Evolutionary conservation across 2,329 filamentous ascomycete genomes (phyloP).

Genomic region (Lomentospora prolificans): DNA sequence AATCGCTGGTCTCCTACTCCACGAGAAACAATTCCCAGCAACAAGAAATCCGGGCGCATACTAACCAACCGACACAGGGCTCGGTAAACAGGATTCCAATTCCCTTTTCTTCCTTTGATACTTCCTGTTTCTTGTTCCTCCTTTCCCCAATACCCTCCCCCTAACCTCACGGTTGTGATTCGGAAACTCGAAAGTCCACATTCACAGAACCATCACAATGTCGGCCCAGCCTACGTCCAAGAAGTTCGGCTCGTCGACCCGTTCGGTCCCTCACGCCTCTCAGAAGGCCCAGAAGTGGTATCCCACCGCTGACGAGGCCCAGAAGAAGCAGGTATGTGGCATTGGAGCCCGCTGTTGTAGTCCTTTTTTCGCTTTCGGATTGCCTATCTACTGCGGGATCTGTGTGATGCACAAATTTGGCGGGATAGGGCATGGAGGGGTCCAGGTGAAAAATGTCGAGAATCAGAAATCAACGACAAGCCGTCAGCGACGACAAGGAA

Average conservation of each 20-base stretch:
- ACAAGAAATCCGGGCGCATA: conserved; percentile 6
- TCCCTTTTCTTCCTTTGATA: conserved; percentile 5
- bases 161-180: conserved; percentile 14
- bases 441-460: background rate
- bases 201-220: conserved; percentile 34
- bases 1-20: conserved; percentile 15
- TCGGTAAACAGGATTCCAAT: conserved; percentile 9
- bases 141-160: conserved; percentile 24
- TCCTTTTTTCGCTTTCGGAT: background rate
- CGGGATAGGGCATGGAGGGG: conserved; percentile 6
- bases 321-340: conserved; percentile 85
- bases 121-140: conserved; percentile 12
- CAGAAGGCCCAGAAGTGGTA: conserved; percentile 99
- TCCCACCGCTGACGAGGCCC: conserved; percentile 81
- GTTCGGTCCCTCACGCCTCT: conserved; percentile 74
- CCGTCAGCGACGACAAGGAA: background rate
- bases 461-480: background rate
- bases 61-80: conserved; percentile 8
- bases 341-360: background rate
- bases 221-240: conserved; percentile 71
- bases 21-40: conserved; percentile 8
- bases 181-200: conserved; percentile 13
- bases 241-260: conserved; percentile 96
- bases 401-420: background rate
- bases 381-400: background rate